phyloP scores from a whole-genome alignment of 768 basidiomycete species.

The Tricholoma hemisulphureum region DNA sequence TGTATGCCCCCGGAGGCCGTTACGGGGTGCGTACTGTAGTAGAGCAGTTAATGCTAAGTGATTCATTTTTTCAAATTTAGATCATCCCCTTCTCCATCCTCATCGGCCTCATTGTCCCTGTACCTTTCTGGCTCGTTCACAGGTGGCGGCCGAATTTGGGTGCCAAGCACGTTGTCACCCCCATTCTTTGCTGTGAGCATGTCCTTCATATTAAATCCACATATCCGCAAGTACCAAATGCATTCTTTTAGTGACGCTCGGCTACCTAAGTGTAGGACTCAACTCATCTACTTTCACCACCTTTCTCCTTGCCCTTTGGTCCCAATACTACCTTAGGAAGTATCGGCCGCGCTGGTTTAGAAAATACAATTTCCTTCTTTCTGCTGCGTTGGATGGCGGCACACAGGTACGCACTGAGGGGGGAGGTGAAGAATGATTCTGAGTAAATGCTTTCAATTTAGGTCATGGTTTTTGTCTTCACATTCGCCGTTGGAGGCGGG shows the following conservation, averaged over 20 bases:
- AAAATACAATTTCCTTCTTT: constrained; percentile 52
- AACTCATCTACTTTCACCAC: constrained; percentile 1
- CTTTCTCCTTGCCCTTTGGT: neutral
- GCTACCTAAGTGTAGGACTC: neutral
- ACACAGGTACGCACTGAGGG: too few species aligned
- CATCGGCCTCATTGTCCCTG: constrained; percentile 50
- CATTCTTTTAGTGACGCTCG: constrained; percentile 1
- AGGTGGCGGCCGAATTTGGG: constrained; percentile 45
- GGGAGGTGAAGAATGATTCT: too few species aligned
- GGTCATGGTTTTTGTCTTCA: constrained; percentile 47
- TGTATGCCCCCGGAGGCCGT: constrained; percentile 45
- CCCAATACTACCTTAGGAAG: constrained; percentile 7
- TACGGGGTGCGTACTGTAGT: constrained; percentile 47
- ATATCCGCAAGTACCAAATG: too few species aligned
- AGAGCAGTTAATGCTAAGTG: too few species aligned
- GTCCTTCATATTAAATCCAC: too few species aligned
- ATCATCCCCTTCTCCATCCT: constrained; percentile 46
- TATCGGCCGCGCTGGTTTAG: constrained; percentile 48
- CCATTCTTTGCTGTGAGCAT: constrained; percentile 44
- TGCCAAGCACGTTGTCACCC: constrained; percentile 49
- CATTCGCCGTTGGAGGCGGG: too few species aligned
- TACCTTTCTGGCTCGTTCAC: constrained; percentile 56
- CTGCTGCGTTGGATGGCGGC: constrained; percentile 54
- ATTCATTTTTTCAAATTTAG: too few species aligned
- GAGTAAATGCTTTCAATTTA: too few species aligned